These are phyloP conservation scores for Aspergillus pseudoviridinutans DNA, from an alignment of 2,329 filamentous ascomycete species.

Conservation along the genomic window DNA sequence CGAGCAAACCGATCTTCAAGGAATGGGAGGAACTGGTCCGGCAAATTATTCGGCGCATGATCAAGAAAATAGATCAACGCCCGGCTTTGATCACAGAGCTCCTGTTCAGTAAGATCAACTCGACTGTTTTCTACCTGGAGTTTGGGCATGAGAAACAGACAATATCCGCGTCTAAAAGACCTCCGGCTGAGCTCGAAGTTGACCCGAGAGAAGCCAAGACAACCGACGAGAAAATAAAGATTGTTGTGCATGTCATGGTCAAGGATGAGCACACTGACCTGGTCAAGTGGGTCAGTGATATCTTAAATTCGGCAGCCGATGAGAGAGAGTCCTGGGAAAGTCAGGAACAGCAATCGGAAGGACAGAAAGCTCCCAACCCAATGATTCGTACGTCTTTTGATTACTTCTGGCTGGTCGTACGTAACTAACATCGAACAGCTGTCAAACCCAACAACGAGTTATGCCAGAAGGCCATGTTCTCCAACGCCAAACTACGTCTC, in stretches of 20 bases:
- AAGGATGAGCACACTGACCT: slow-evolving; percentile 74
- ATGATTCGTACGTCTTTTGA: slow-evolving; percentile 45
- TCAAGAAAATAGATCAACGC: slow-evolving; percentile 79
- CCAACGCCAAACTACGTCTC: slow-evolving; percentile 80
- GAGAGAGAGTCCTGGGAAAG: slow-evolving; percentile 75
- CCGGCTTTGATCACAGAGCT: slow-evolving; percentile 86
- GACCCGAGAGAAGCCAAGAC: slow-evolving; percentile 62
- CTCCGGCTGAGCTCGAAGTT: slow-evolving; percentile 80
- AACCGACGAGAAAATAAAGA: slow-evolving; percentile 67
- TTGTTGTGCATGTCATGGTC: slow-evolving; percentile 74
- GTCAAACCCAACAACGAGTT: slow-evolving; percentile 63
- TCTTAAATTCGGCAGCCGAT: slow-evolving; percentile 62
- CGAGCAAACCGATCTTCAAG: slow-evolving; percentile 62
- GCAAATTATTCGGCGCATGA: slow-evolving; percentile 76
- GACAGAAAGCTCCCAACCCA: slow-evolving; percentile 22
- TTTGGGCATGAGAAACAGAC: slow-evolving; percentile 84
- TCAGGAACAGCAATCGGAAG: slow-evolving; percentile 49
- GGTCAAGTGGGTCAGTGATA: slow-evolving; percentile 75
- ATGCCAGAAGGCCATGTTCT: slow-evolving; percentile 73
- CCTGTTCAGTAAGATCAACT: slow-evolving; percentile 86
- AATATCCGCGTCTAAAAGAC: slow-evolving; percentile 58
- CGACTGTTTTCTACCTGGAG: slow-evolving; percentile 81
- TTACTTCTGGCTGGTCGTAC: too few species aligned
- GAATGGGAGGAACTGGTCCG: slow-evolving; percentile 90
- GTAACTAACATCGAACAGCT: slow-evolving; percentile 36